Percentiles rank a stretch among this genome's conserved stretches.
Evolutionary conservation across 1,284 basidiomycete species (phyloP).

Genomic region (Ustilago esculenta): DNA sequence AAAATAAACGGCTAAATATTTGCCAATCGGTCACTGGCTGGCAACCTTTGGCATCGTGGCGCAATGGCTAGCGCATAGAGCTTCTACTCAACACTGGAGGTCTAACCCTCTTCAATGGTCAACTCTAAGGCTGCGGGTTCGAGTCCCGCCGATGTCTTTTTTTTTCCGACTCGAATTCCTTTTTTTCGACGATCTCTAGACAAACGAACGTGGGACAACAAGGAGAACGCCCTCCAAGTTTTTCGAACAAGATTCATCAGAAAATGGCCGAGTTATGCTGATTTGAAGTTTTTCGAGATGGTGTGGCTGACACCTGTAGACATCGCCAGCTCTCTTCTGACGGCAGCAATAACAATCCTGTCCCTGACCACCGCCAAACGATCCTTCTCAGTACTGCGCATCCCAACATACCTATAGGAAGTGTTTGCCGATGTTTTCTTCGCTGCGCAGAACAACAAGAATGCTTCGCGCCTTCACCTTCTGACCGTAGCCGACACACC

Average conservation of each 20-base stretch:
- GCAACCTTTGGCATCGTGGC: slow-evolving; percentile 36
- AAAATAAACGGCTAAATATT: too few relatives aligned
- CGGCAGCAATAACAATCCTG: too few relatives aligned
- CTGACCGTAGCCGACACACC: too few relatives aligned
- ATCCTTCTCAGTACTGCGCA: too few relatives aligned
- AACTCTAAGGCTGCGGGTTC: slow-evolving; percentile 55
- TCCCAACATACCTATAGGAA: too few relatives aligned
- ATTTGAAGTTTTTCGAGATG: not conserved
- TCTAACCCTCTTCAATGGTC: too few relatives aligned
- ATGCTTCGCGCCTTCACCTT: too few relatives aligned
- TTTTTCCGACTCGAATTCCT: not conserved
- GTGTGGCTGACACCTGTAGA: not conserved
- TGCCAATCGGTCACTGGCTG: accelerated
- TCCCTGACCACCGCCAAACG: too few relatives aligned
- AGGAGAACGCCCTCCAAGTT: slow-evolving; percentile 1
- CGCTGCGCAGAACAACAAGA: too few relatives aligned
- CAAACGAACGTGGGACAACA: slow-evolving; percentile 2
- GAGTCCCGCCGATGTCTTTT: slow-evolving; percentile 45
- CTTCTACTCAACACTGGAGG: too few relatives aligned
- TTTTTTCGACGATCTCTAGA: not conserved
- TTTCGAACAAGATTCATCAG: slow-evolving; percentile 13
- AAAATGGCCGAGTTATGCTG: not conserved
- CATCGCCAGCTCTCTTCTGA: too few relatives aligned
- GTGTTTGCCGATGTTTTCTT: too few relatives aligned
- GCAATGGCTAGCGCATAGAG: slow-evolving; percentile 56